Base-by-base conservation (phyloP, 257 asterid genomes). In the Solanum arcanum region DNA sequence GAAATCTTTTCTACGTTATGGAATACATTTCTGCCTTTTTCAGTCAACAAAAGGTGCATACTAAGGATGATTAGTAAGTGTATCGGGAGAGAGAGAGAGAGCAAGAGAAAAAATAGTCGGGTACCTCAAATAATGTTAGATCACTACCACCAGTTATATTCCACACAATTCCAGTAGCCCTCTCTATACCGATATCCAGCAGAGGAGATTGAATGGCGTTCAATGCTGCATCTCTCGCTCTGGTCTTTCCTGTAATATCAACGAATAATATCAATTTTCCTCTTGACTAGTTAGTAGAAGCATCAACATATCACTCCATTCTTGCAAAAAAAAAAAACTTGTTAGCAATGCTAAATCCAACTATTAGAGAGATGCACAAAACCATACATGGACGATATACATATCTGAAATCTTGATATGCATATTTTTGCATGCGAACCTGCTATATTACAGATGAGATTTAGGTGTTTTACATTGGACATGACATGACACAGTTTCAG, bases 81-180 rank as follows among this genome's bases (percentile, higher is more conserved):
- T 16, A n/a, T 78, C 16, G 4, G 14, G 13, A 29, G 77, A 21
- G 82, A 66, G 76, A 39, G 86, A 14, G 84, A 14, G 88, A 86
- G 87, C 66, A 75, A 69, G 86, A 68, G 86, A 44, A 69, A 27
- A 29, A 69, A 44, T 27, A 78, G 84, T 78, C 82, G 83, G 77
- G 77, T 90, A 96, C 99, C 98, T 96, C 98, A 90, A 93, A 94
- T 91, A 96, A 91, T 86, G 99, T 96, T 86, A 96, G 90, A 91
- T 96, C 99, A 86, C 88, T 94, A 85, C 99, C 99, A 52, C 99
- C 99, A 70, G 99, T 95, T 85, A 96, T 96, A 89, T 95, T 96
- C 98, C 98, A 96, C 90, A 96, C 99, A 90, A 96, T 95, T 75
- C 99, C 99, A 47, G 98, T 95, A 83, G 99, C 99, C 87, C 98